Conservation (phyloP, 2,329 filamentous ascomycete genomes). For the Macrophomina phaseolina region DNA sequence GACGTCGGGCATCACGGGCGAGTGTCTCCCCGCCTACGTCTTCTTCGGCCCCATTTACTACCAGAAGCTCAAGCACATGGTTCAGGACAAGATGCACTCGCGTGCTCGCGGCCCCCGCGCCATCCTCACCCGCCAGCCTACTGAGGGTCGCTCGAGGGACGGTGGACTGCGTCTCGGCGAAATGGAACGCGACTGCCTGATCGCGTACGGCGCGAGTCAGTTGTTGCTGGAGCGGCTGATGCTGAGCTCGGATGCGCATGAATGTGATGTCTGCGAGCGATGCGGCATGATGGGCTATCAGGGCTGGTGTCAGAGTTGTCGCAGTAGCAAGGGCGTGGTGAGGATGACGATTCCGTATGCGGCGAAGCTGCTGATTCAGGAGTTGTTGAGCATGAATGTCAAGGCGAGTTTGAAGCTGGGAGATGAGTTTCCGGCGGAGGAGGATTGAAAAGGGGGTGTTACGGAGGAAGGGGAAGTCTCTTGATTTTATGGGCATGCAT, state of each 20-base stretch:
- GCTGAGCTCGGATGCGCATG: conserved; percentile 88
- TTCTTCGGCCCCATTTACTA: conserved; percentile 99
- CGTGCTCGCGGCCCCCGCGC: conserved; percentile 88
- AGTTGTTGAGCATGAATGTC: conserved; percentile 99
- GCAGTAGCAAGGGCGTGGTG: conserved; percentile 80
- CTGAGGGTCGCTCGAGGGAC: conserved; percentile 90
- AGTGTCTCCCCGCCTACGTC: conserved; percentile 91
- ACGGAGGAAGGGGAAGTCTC: not conserved
- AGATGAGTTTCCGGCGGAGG: conserved; percentile 78
- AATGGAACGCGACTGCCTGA: conserved; percentile 98
- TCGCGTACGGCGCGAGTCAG: conserved; percentile 94
- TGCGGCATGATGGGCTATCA: conserved; percentile 96
- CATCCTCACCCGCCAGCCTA: conserved; percentile 92
- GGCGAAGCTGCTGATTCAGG: conserved; percentile 93
- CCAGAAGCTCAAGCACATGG: conserved; percentile 99
- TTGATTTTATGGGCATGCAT: not conserved
- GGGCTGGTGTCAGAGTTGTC: conserved; percentile 93
- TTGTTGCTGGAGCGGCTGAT: conserved; percentile 91
- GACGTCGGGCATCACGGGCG: conserved; percentile 92
- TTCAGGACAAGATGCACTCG: conserved; percentile 99
- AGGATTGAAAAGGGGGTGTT: not conserved
- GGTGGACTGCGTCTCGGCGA: conserved; percentile 93
- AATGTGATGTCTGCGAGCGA: conserved; percentile 90
- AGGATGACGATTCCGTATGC: conserved; percentile 98
- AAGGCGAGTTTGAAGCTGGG: conserved; percentile 87